Evolutionary conservation across 148 eudicot species (phyloP).

Genomic region (Beta vulgaris): DNA sequence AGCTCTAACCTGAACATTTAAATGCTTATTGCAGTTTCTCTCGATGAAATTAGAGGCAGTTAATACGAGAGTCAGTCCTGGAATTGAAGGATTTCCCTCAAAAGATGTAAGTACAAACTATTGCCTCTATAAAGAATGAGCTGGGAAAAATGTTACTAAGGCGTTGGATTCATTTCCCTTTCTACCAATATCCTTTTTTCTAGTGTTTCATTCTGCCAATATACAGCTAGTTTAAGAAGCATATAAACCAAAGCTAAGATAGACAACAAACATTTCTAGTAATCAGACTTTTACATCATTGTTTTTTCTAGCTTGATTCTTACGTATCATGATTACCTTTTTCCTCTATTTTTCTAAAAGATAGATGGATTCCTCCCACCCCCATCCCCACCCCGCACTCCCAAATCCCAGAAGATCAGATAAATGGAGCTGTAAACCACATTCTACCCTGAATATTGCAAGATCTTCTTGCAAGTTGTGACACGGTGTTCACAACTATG

Average conservation of each 20-base stretch:
- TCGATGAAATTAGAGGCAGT: slow-evolving; percentile 95
- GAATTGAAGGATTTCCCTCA: slow-evolving; percentile 64
- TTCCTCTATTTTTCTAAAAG: background rate
- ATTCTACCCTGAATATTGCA: too few species aligned
- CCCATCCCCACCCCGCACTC: background rate
- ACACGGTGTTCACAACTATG: too few species aligned
- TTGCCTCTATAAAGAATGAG: slow-evolving; percentile 4
- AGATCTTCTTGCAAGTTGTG: too few species aligned
- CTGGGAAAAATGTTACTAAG: background rate
- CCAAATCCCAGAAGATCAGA: too few species aligned
- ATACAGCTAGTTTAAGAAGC: background rate
- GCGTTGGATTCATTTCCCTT: background rate
- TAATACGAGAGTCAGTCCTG: slow-evolving; percentile 56
- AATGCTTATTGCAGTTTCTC: slow-evolving; percentile 58
- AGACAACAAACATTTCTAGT: background rate
- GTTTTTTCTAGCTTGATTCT: background rate
- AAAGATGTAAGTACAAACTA: slow-evolving; percentile 68
- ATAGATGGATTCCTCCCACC: background rate
- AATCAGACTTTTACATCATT: background rate
- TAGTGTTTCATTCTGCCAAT: background rate
- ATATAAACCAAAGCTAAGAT: background rate
- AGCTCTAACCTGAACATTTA: slow-evolving; percentile 11
- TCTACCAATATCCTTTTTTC: too few species aligned
- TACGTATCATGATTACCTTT: background rate
- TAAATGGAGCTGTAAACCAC: too few species aligned